Base-by-base conservation (phyloP, 1,284 basidiomycete species). In the Leccinum proximum region DNA sequence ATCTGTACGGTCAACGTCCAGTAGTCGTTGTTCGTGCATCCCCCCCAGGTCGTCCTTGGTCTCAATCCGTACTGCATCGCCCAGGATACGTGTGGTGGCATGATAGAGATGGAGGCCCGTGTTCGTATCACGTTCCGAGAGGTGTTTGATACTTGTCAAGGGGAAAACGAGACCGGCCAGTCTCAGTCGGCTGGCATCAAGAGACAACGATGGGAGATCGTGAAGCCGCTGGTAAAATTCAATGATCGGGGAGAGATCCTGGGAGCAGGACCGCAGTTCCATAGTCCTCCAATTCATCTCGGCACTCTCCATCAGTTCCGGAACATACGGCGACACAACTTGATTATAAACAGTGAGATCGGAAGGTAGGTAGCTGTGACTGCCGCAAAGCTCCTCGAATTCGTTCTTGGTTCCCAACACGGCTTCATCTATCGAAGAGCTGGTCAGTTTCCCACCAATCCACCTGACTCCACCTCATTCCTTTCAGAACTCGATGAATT, bases 401-500 rank as follows among this genome's bases (percentile, higher is more conserved):
- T 22, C 22, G 22, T 22, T 22, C 22, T 22, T 22, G 22, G 22
- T 22, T 22, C 22, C 22, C 22, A 22, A 22, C 22, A 22, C 22
- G 22, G 22, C 22, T 22, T 22, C 22, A 22, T 22, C 22, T 22
- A 22, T 22, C 22, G 22, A 22, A 22, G 22, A 22, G 22, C 22
- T 22, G 22, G 22, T 22, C 22, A 22, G 22, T 22, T 22, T 22
- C 22, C 4, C 18, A 0, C 0, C 6, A 35, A 9, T 58, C 3
- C 3, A 53, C 4, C 1, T 50, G 6, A 42, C 4, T 8, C 38
- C 18, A 0, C 33, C 45, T 1, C 59, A 9, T 5, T 9, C 16
- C 45, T 58, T 18, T 10, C 7, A 69, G 89, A 91, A 70, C 78
- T 92, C 58, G 88, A 90, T 68, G 89, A 91, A 72, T 79, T 92